Conservation (phyloP, 2,329 filamentous ascomycete species). For the Phoma sp. region DNA sequence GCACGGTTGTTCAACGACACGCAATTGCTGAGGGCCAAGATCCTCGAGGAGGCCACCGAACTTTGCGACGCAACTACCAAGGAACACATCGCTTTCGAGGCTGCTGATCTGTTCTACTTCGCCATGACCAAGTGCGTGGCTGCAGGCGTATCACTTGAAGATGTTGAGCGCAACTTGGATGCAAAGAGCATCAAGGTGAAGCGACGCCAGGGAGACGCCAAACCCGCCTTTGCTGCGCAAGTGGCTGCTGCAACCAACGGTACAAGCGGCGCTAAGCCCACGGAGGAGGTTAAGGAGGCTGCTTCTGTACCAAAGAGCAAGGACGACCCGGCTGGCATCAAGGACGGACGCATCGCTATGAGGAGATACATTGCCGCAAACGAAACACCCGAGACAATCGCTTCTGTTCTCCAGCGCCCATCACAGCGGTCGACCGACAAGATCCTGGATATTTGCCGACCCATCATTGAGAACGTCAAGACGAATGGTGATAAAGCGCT, state of each 20-base stretch:
- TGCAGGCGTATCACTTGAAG: conserved; percentile 82
- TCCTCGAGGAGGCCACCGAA: conserved; percentile 98
- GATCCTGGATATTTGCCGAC: conserved; percentile 88
- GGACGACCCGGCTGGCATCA: conserved; percentile 59
- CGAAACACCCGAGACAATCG: conserved; percentile 69
- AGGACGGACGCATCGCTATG: conserved; percentile 77
- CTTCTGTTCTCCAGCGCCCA: conserved; percentile 80
- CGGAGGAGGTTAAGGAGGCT: conserved; percentile 58
- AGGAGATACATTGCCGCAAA: conserved; percentile 75
- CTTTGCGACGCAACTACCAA: conserved; percentile 85
- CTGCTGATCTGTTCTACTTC: conserved; percentile 95
- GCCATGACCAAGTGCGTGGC: conserved; percentile 87
- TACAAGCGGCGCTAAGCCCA: conserved; percentile 24
- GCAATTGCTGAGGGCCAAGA: conserved; percentile 90
- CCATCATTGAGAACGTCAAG: conserved; percentile 89
- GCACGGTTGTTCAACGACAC: conserved; percentile 90
- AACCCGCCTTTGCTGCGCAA: conserved; percentile 89
- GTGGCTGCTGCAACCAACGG: conserved; percentile 51
- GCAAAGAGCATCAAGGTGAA: conserved; percentile 96
- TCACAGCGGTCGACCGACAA: conserved; percentile 95
- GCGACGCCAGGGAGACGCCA: conserved; percentile 90
- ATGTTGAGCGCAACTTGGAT: conserved; percentile 91
- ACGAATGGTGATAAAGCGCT: conserved; percentile 85
- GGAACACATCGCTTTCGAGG: conserved; percentile 89
- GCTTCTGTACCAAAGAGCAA: conserved; percentile 61